Conservation (phyloP, 2,329 filamentous ascomycete genomes). For the Sphaerulina populicola region DNA sequence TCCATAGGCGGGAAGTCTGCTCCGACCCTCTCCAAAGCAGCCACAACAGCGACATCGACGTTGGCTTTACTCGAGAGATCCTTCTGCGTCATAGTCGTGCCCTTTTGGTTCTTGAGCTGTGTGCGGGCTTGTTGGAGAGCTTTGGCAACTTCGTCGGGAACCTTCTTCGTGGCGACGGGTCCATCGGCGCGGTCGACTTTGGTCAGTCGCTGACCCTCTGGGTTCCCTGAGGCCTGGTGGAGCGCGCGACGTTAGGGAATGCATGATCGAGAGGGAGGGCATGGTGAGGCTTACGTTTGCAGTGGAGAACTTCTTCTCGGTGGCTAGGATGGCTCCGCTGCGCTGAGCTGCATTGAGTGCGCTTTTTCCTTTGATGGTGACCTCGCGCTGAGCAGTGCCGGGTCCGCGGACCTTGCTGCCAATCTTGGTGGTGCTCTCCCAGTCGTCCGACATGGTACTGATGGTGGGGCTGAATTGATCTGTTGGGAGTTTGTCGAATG, state of each 20-base stretch:
- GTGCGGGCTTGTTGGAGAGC: slow-evolving; percentile 73
- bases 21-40: slow-evolving; percentile 77
- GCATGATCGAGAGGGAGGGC: not conserved
- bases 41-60: slow-evolving; percentile 69
- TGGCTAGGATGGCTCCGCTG: slow-evolving; percentile 63
- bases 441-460: slow-evolving; percentile 52
- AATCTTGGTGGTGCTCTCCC: slow-evolving; percentile 87
- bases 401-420: slow-evolving; percentile 71
- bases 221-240: slow-evolving; percentile 29
- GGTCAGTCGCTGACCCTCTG: slow-evolving; percentile 87
- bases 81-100: slow-evolving; percentile 75
- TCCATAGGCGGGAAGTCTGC: slow-evolving; percentile 73
- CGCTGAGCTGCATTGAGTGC: slow-evolving; percentile 86
- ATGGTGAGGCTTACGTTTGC: slow-evolving; percentile 61
- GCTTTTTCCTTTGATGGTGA: slow-evolving; percentile 74
- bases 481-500: not conserved
- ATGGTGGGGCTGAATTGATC: slow-evolving; percentile 2
- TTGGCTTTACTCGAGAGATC: slow-evolving; percentile 79
- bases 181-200: slow-evolving; percentile 97
- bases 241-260: not conserved
- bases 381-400: slow-evolving; percentile 64
- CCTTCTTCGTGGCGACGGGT: slow-evolving; percentile 92
- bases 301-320: slow-evolving; percentile 82
- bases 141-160: slow-evolving; percentile 71
- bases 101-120: slow-evolving; percentile 70